Evolutionary conservation across 2,329 filamentous ascomycete genomes (phyloP), one percentile per base, ranked within the genome.

Genomic region (Grosmannia penicillata): DNA sequence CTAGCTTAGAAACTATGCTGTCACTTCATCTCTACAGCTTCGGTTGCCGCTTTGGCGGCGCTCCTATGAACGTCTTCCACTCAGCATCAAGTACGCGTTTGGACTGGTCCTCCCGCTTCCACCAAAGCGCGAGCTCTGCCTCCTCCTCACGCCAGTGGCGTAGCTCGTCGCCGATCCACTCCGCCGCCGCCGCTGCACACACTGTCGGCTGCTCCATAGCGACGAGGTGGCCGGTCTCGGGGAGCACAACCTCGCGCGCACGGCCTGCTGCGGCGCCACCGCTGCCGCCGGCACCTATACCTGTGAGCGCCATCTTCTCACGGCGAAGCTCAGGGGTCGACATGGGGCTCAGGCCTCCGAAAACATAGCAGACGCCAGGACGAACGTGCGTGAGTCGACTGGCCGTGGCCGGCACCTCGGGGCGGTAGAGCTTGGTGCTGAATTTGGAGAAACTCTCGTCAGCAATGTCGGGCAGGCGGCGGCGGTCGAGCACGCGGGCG

Each of bases 191-290:
- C 41, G 70, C 62, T 2, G 84, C 87, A 44, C 78, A 81, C 49
- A 72, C 64, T 3, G 51, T 61, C 0, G 82, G 81, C 28, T 72
- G 70, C 57, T 94, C 86, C 72, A 94, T 82, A 0, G 87, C 80
- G 22, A 95, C 72, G 30, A 95, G 57, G 56, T 96, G 89, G 0
- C 87, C 85, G 6, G 68, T 65, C 0, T 68, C 69, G 22, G 78
- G 59, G 8, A 91, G 57, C 14, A 74, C 62, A 6, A 82, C 68
- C 46, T 76, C 67, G 40, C 64, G 66, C 3, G 94, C 86, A 33
- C 75, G 65, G 0, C 81, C 83, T 11, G 69, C 68, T n/a, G 58
- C 56, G 4, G 54, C 63, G 34, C 80, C 71, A 15, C 84, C 72
- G 47, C 75, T 80, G 2, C 83, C 82, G 7, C 81, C 78, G 0